phyloP scores from a whole-genome alignment of 78 protist genomes.

The Dictyostelium firmibasis region DNA sequence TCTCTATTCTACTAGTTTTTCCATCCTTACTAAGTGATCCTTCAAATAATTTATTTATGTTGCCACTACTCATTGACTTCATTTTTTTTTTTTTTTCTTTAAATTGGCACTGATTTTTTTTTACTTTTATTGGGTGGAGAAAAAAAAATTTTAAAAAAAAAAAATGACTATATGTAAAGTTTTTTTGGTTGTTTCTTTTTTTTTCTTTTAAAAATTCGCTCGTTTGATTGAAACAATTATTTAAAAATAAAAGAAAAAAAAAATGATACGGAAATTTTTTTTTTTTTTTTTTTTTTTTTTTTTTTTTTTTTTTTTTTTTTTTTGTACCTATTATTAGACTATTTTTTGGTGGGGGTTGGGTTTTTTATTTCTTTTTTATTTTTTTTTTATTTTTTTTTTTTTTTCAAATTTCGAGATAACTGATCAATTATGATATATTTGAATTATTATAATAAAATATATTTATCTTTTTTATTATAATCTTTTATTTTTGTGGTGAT shows the following conservation, averaged over 20 bases:
- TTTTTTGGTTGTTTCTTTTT: background rate
- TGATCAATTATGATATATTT: background rate
- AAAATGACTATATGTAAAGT: too few relatives aligned
- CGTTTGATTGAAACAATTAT: background rate
- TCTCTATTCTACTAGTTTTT: slow-evolving; percentile 35
- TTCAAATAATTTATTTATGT: slow-evolving; percentile 16
- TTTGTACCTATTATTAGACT: background rate
- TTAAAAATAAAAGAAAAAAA: background rate
- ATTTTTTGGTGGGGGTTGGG: background rate
- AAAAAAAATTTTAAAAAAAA: background rate
- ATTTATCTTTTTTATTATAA: background rate
- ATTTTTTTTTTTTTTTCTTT: background rate
- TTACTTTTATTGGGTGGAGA: background rate
- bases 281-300: background rate
- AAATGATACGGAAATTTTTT: background rate
- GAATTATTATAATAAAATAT: too few relatives aligned
- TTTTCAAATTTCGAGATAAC: background rate
- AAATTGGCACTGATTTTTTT: too few relatives aligned
- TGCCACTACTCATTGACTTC: slow-evolving; percentile 38
- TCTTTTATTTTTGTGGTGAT: background rate
- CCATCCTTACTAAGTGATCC: slow-evolving; percentile 56
- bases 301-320: background rate
- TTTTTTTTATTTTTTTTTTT: too few relatives aligned
- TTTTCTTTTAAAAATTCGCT: background rate
- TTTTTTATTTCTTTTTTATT: background rate